These are phyloP conservation scores for Zygnema circumcarinatum DNA, from an alignment of 139 green algal genomes.

Conservation along the genomic window DNA sequence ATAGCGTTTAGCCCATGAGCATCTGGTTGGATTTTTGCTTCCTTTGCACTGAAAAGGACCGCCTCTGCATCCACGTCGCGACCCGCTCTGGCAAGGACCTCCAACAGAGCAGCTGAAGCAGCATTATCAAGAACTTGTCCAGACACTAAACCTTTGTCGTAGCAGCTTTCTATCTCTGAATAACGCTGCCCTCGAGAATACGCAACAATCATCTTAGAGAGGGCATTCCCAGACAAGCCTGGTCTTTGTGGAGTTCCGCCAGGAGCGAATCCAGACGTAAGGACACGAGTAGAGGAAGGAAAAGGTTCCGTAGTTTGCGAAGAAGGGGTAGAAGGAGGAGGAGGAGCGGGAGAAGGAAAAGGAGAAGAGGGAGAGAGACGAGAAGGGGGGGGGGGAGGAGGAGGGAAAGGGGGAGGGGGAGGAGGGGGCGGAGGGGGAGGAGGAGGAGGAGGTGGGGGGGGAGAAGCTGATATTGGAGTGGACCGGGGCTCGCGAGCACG, in stretches of 20 bases:
- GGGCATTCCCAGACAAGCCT: not conserved
- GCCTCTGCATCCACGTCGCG: not conserved
- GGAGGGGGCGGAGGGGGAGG: not conserved
- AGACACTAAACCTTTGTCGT: not conserved
- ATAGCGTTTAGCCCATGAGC: not conserved
- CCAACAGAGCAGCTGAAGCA: not conserved
- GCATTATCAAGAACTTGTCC: constrained; percentile 12
- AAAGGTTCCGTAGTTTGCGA: not conserved
- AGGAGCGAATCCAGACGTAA: not conserved
- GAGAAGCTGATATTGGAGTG: not conserved
- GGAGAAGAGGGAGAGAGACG: not conserved
- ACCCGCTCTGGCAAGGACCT: not conserved
- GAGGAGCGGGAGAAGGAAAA: not conserved
- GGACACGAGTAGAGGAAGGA: not conserved
- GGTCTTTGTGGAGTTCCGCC: not conserved
- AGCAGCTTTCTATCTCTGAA: constrained; percentile 6
- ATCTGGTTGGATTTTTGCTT: not conserved
- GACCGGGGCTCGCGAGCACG: not conserved
- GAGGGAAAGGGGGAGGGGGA: not conserved
- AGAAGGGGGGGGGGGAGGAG: not conserved
- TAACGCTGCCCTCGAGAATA: constrained; percentile 9
- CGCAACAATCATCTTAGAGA: constrained; percentile 23
- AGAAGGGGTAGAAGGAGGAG: not conserved
- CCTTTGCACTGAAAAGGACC: not conserved
- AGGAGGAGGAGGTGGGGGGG: not conserved